Conservation (phyloP, 805 yeast genomes). For the Huiozyma naganishii region DNA sequence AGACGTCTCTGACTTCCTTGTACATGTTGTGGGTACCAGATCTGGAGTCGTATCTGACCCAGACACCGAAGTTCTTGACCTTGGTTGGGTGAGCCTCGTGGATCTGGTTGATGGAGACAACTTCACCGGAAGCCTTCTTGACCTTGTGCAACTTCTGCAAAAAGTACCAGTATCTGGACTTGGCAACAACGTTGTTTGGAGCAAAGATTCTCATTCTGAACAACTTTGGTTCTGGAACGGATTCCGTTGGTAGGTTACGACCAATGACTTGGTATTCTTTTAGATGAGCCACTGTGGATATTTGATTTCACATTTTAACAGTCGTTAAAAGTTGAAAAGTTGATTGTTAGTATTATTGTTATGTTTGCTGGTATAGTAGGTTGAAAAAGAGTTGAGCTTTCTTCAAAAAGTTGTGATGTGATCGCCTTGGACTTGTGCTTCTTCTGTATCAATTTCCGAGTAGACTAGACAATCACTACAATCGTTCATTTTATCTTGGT, state of each 20-base stretch:
- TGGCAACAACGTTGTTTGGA: constrained; percentile 97
- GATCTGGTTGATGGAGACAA: constrained; percentile 85
- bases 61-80: constrained; percentile 99
- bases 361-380: no score
- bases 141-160: constrained; percentile 98
- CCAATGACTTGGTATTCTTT: constrained; percentile 99
- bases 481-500: no score
- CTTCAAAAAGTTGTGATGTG: no score
- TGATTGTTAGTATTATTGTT: background rate
- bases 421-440: no score
- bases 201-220: constrained; percentile 99
- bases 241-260: constrained; percentile 98
- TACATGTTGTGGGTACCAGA: constrained; percentile 99
- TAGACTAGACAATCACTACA: no score
- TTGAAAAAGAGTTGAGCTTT: no score
- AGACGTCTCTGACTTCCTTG: constrained; percentile 99
- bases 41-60: constrained; percentile 99
- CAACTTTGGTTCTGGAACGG: constrained; percentile 98
- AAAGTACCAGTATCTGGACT: constrained; percentile 99
- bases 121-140: constrained; percentile 99
- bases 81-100: constrained; percentile 95
- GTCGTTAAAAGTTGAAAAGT: background rate
- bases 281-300: constrained; percentile 73
- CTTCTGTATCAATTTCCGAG: no score
- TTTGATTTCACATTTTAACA: background rate